phyloP scores from a whole-genome alignment of 495 filamentous ascomycete genomes.

The Aspergillus incahuasiensis region DNA sequence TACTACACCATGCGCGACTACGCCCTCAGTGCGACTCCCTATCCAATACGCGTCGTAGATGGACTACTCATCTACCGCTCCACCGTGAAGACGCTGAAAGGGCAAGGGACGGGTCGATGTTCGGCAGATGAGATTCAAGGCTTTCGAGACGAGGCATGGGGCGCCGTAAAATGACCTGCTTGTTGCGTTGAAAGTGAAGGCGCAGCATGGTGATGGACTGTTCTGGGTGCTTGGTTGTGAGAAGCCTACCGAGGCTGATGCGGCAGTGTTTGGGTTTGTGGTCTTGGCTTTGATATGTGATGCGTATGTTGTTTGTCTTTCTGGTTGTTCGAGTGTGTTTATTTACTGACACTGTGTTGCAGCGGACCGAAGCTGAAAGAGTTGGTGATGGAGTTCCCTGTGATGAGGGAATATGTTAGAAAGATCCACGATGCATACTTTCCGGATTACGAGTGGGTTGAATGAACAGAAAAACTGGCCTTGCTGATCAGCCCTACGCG shows the following conservation, averaged over 20 bases:
- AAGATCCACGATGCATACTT: conserved; percentile 57
- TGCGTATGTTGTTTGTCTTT: conserved; percentile 43
- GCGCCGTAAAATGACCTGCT: conserved; percentile 39
- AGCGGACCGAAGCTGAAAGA: conserved; percentile 45
- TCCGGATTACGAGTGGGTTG: conserved; percentile 47
- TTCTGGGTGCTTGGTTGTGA: conserved; percentile 57
- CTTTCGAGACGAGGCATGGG: conserved; percentile 51
- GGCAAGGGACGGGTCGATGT: conserved; percentile 53
- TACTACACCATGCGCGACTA: conserved; percentile 57
- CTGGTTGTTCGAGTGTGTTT: not conserved
- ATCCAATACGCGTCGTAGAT: conserved; percentile 48
- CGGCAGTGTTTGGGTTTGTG: conserved; percentile 54
- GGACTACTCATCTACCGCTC: conserved; percentile 48
- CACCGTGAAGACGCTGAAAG: conserved; percentile 36
- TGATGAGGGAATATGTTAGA: conserved; percentile 51
- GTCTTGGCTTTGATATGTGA: conserved; percentile 42
- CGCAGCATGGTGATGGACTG: conserved; percentile 16
- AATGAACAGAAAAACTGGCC: conserved; percentile 9
- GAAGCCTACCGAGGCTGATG: conserved; percentile 53
- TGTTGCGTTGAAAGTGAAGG: conserved; percentile 15
- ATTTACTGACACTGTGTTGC: not conserved
- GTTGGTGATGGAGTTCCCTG: conserved; percentile 41
- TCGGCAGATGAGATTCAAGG: conserved; percentile 41
- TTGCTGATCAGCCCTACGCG: not conserved
- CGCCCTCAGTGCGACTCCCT: conserved; percentile 44